A percentile compares a stretch with the other conserved stretches of the same genome.
Conservation (phyloP, 1,284 basidiomycete species). For the Crocinoboletus sp. region DNA sequence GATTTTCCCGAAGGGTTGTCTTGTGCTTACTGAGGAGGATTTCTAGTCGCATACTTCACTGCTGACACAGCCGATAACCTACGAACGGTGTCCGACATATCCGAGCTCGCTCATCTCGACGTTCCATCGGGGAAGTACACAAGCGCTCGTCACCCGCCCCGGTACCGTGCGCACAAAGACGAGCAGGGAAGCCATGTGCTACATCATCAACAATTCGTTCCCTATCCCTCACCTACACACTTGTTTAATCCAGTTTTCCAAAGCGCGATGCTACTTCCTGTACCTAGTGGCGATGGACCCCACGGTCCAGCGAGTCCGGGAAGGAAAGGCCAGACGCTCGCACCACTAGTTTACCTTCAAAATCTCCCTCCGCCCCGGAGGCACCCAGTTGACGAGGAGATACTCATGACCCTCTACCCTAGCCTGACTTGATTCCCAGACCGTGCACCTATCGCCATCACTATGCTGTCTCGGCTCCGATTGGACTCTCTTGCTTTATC, state of each 20-base stretch:
- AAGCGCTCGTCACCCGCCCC: conserved; percentile 50
- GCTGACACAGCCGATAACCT: conserved; percentile 54
- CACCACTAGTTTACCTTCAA: conserved; percentile 51
- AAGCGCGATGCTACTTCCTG: background rate
- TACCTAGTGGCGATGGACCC: conserved; percentile 1
- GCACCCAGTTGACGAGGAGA: conserved; percentile 56
- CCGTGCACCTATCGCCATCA: conserved; percentile 4
- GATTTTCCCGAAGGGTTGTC: background rate
- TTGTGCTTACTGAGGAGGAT: conserved; percentile 7
- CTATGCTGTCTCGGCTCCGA: conserved; percentile 9
- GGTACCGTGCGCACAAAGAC: conserved; percentile 25
- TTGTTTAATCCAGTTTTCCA: conserved; percentile 12
- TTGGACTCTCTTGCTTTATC: conserved; percentile 8
- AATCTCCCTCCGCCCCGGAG: conserved; percentile 44
- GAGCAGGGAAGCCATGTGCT: conserved; percentile 15
- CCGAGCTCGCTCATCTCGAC: conserved; percentile 44
- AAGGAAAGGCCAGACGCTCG: conserved; percentile 36
- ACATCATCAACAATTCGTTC: conserved; percentile 27
- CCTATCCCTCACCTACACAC: conserved; percentile 31
- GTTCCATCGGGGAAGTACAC: conserved; percentile 59
- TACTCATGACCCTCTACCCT: conserved; percentile 48
- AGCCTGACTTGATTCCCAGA: conserved; percentile 24
- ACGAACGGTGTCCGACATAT: conserved; percentile 53
- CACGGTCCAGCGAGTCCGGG: conserved; percentile 7
- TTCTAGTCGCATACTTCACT: conserved; percentile 67